Evolutionary conservation across 257 asterid genomes (phyloP).

Genomic region (Buddleja alternifolia): DNA sequence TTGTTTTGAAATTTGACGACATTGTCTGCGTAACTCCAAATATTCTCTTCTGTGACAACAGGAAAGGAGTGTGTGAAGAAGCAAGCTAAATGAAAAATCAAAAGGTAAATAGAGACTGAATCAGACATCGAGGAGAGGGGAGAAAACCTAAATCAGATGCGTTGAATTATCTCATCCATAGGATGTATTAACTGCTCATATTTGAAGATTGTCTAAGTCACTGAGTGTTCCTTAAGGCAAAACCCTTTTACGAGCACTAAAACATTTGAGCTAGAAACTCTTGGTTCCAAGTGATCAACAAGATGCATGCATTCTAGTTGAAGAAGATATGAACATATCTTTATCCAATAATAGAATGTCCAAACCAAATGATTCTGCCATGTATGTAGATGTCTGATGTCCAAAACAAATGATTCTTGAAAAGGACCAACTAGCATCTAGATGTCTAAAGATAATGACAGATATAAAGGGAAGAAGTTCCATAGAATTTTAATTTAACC

Average conservation of each 20-base stretch:
- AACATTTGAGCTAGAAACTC: background rate
- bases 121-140: background rate
- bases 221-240: too few species aligned
- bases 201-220: background rate
- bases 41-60: conserved; percentile 63
- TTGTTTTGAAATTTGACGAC: conserved; percentile 55
- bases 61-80: conserved; percentile 17
- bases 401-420: background rate
- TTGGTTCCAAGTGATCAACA: background rate
- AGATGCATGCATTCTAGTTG: background rate
- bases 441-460: background rate
- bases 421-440: background rate
- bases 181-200: background rate
- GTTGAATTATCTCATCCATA: background rate
- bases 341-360: background rate
- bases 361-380: conserved; percentile 12
- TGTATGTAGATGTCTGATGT: background rate
- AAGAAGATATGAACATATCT: background rate
- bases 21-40: conserved; percentile 61
- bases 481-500: too few species aligned
- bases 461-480: background rate
- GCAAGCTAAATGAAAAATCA: background rate
- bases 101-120: background rate
- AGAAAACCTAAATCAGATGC: background rate
- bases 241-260: conserved; percentile 3